These are phyloP conservation scores for Sporothrix luriei DNA, from an alignment of 2,329 filamentous ascomycete species.

Conservation along the genomic window DNA sequence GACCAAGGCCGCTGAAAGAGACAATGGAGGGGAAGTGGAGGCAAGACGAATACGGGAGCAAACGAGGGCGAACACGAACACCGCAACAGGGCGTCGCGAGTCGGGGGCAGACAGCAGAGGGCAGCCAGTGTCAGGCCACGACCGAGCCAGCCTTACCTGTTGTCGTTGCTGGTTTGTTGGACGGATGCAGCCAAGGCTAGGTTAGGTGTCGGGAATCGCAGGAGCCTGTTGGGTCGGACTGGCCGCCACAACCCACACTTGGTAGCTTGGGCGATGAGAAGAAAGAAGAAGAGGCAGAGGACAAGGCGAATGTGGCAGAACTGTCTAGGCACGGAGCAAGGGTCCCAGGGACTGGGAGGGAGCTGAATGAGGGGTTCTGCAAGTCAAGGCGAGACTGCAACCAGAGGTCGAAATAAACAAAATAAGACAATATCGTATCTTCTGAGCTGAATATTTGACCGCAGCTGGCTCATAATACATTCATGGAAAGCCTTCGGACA, in stretches of 20 bases:
- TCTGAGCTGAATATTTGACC: not conserved
- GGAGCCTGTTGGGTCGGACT: conserved; percentile 23
- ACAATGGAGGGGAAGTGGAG: not conserved
- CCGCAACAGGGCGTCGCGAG: not conserved
- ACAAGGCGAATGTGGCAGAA: not conserved
- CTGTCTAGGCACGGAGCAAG: conserved; percentile 11
- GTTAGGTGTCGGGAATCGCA: not conserved
- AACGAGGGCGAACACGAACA: not conserved
- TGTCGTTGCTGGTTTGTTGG: not conserved
- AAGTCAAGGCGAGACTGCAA: conserved; percentile 5
- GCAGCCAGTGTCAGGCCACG: not conserved
- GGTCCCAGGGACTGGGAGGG: conserved; percentile 5
- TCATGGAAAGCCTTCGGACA: not conserved
- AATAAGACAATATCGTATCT: not conserved
- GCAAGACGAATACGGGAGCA: not conserved
- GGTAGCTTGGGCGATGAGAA: not conserved
- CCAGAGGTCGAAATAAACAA: not conserved
- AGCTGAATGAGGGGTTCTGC: conserved; percentile 15
- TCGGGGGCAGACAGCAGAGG: not conserved
- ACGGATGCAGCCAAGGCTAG: not conserved
- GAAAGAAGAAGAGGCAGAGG: not conserved
- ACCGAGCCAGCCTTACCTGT: conserved; percentile 25
- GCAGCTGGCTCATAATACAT: too few species aligned
- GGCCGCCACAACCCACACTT: conserved; percentile 16
- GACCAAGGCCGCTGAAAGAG: not conserved